Percentiles rank a stretch among this genome's conserved stretches.
Conservation (phyloP, 163 green algal species). For the Botryococcus braunii region DNA sequence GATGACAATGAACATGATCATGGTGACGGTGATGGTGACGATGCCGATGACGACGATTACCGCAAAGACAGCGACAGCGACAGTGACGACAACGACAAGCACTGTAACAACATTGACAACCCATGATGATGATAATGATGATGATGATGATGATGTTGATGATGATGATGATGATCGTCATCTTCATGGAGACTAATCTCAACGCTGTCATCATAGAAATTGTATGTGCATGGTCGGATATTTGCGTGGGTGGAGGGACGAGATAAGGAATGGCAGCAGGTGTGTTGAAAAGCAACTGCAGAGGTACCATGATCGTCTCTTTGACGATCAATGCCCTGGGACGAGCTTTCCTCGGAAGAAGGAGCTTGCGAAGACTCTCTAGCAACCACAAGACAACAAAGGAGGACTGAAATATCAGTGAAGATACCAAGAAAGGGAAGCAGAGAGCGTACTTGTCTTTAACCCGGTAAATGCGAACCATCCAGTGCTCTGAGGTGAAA, state of each 20-base stretch:
- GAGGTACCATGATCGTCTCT: background rate
- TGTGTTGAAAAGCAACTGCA: background rate
- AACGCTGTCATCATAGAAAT: too few species aligned
- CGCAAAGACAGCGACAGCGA: background rate
- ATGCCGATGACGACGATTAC: background rate
- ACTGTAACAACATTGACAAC: background rate
- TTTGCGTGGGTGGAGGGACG: too few species aligned
- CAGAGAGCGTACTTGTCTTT: slow-evolving; percentile 7
- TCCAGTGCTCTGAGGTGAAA: slow-evolving; percentile 88
- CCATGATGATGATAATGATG: background rate
- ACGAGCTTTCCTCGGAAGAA: background rate
- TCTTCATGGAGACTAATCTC: too few species aligned
- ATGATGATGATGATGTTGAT: too few species aligned
- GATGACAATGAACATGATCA: background rate
- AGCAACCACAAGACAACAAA: too few species aligned
- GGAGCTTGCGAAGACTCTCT: background rate
- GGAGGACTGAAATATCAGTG: background rate
- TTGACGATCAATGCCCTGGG: background rate
- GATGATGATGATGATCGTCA: too few species aligned
- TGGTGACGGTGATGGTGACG: background rate
- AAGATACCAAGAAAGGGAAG: background rate
- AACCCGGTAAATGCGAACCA: slow-evolving; percentile 83
- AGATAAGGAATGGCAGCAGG: background rate
- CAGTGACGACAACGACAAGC: background rate
- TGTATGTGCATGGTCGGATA: too few species aligned